Evolutionary conservation across 768 basidiomycete genomes (phyloP), one percentile per base, ranked within the genome.

Genomic region (Hypholoma sublateritium): DNA sequence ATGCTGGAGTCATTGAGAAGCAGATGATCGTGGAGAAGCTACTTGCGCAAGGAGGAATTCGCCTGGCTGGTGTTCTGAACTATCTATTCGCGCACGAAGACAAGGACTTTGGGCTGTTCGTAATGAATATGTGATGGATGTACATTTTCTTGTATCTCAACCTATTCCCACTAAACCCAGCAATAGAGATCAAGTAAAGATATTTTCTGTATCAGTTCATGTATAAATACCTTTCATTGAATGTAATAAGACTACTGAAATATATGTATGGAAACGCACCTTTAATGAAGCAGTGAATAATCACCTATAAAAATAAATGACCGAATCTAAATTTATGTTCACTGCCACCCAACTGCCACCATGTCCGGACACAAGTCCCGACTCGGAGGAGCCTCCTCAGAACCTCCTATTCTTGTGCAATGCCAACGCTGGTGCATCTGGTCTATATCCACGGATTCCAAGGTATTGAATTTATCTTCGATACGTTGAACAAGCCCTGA

Each of bases 41-140:
- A 61, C 74, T 98, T 37, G 88, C 91, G 0, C 89, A 89, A 75
- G 94, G 75, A 0, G 95, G 94, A 1, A 74, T 96, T 28, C 79
- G 95, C 21, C 84, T 96, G 22, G 95, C 95, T 1, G 91, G 85
- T 0, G 71, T 91, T 11, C 72, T 98, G 60, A 97, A 97, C 65
- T 85, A 80, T 65, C 73, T 94, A 13, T 90, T 91, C 43, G 69
- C 68, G 11, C 47, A 52, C 21, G 59, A 63, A 36, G 55, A 36
- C 14, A 39, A 36, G 47, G 46, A 56, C 25, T 14, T 19, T 5
- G 55, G 48, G 8, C 46, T 28, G 12, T 53, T 53, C 17, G 32
- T 53, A 5, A 35, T 53, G 32, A 53, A 53, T 36, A 53, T 53
- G 34, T 14, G 4, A 43, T 53, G 24, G 17, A 34, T 24, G 17